Percentiles rank a stretch among this genome's conserved stretches.
Conservation (phyloP, 176 grass and related monocot genomes). For the Musa itinerans region DNA sequence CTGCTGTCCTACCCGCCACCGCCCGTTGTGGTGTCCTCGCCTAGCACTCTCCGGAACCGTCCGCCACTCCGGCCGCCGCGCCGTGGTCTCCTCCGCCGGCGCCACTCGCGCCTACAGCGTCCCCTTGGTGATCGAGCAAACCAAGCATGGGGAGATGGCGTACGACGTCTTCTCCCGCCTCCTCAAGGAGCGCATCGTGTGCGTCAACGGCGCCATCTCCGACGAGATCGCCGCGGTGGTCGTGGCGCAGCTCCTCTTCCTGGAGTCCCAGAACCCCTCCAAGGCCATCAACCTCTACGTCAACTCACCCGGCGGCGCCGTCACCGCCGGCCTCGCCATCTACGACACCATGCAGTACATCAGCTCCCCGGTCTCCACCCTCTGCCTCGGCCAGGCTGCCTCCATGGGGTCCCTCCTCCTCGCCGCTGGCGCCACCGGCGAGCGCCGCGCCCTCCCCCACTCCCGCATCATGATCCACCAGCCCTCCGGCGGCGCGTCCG, state of each 20-base stretch:
- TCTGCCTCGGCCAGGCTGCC: constrained; percentile 89
- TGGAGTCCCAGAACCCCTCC: constrained; percentile 87
- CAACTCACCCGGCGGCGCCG: constrained; percentile 66
- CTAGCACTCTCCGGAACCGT: constrained; percentile 24
- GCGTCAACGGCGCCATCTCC: constrained; percentile 68
- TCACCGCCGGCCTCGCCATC: constrained; percentile 79
- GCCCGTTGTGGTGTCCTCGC: neutral
- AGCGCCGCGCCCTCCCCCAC: constrained; percentile 83
- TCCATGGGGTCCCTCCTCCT: constrained; percentile 95
- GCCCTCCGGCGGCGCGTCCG: constrained; percentile 67
- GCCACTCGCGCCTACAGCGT: constrained; percentile 33
- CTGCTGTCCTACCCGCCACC: no score
- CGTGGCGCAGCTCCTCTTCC: constrained; percentile 89
- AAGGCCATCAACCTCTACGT: constrained; percentile 94
- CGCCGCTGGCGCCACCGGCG: constrained; percentile 66
- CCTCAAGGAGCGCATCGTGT: constrained; percentile 86
- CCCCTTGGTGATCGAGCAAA: constrained; percentile 90
- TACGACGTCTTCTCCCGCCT: constrained; percentile 90
- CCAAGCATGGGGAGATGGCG: constrained; percentile 66
- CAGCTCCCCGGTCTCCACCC: constrained; percentile 69
- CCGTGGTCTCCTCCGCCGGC: constrained; percentile 22
- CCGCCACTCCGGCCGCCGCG: constrained; percentile 2
- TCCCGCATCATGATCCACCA: constrained; percentile 94
- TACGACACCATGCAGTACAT: constrained; percentile 99
- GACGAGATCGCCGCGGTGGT: constrained; percentile 67